Evolutionary conservation across 83 land plant species (phyloP).

Genomic region (Diphasiastrum complanatum): DNA sequence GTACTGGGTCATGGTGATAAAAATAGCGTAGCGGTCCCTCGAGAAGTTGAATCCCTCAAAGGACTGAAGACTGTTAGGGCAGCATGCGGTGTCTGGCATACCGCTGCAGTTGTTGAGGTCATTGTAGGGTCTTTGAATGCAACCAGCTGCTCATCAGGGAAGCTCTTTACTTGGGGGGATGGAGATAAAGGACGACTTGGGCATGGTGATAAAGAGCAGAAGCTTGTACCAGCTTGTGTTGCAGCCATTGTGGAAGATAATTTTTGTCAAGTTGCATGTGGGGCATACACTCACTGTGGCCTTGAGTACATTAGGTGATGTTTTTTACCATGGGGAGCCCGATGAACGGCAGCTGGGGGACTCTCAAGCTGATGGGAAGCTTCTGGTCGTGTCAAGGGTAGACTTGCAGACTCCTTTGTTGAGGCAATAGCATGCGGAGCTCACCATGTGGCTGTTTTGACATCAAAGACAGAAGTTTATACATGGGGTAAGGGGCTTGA

Average conservation of each 20-base stretch:
- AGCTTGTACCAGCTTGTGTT: slow-evolving; percentile 71
- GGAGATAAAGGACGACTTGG: slow-evolving; percentile 85
- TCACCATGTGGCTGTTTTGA: slow-evolving; percentile 75
- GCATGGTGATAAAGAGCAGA: slow-evolving; percentile 79
- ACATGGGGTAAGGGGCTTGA: slow-evolving; percentile 89
- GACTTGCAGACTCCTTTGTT: slow-evolving; percentile 41
- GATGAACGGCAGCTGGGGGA: slow-evolving; percentile 61
- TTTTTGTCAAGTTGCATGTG: slow-evolving; percentile 85
- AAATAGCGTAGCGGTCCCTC: slow-evolving; percentile 47
- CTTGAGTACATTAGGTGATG: slow-evolving; percentile 56
- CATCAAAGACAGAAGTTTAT: slow-evolving; percentile 64
- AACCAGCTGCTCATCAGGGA: slow-evolving; percentile 47
- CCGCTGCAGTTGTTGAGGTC: slow-evolving; percentile 84
- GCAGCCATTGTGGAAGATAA: slow-evolving; percentile 48
- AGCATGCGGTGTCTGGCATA: slow-evolving; percentile 98
- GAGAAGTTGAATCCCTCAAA: slow-evolving; percentile 72
- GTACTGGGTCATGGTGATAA: slow-evolving; percentile 90
- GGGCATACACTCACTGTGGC: slow-evolving; percentile 68
- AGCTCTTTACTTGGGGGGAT: slow-evolving; percentile 96
- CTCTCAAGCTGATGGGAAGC: slow-evolving; percentile 51
- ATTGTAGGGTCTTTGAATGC: slow-evolving; percentile 41
- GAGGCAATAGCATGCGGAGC: slow-evolving; percentile 84
- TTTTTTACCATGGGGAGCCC: slow-evolving; percentile 74
- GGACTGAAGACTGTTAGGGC: slow-evolving; percentile 64
- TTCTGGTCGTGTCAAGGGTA: slow-evolving; percentile 52